Conservation (phyloP, 768 basidiomycete genomes). For the Stropharia rugosoannulata region DNA sequence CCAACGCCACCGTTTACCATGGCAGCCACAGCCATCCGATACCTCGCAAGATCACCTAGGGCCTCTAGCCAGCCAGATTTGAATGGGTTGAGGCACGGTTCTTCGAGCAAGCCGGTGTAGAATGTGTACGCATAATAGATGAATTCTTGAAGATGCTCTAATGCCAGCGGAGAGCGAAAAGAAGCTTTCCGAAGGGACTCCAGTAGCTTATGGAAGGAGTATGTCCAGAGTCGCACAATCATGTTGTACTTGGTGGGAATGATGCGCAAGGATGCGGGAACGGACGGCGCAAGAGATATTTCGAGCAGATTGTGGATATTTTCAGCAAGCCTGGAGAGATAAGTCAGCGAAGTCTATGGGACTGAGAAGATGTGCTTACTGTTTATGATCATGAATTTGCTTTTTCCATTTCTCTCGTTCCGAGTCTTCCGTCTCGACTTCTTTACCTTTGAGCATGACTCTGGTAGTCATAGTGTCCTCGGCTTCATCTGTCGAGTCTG, state of each 20-base stretch:
- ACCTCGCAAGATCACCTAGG: slow-evolving; percentile 92
- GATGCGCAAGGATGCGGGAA: slow-evolving; percentile 85
- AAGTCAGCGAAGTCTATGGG: slow-evolving; percentile 6
- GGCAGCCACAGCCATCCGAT: slow-evolving; percentile 94
- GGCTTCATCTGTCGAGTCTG: slow-evolving; percentile 55
- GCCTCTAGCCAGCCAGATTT: slow-evolving; percentile 92
- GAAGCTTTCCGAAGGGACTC: slow-evolving; percentile 88
- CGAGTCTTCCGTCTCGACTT: slow-evolving; percentile 48
- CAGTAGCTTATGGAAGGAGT: slow-evolving; percentile 86
- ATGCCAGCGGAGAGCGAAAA: slow-evolving; percentile 62
- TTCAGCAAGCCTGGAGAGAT: slow-evolving; percentile 71
- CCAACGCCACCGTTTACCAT: slow-evolving; percentile 59
- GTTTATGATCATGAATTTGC: slow-evolving; percentile 78
- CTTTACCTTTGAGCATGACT: slow-evolving; percentile 43
- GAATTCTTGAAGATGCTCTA: slow-evolving; percentile 92
- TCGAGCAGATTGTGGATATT: slow-evolving; percentile 86
- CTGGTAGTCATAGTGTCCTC: slow-evolving; percentile 46
- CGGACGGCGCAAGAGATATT: slow-evolving; percentile 80
- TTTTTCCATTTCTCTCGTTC: slow-evolving; percentile 79
- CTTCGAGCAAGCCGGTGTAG: slow-evolving; percentile 88
- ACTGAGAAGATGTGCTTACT: slow-evolving; percentile 43
- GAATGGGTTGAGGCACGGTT: slow-evolving; percentile 67
- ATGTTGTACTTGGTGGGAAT: slow-evolving; percentile 96
- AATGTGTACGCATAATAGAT: slow-evolving; percentile 95
- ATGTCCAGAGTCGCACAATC: slow-evolving; percentile 89